Percentiles rank a stretch among this genome's conserved stretches.
phyloP scores from a whole-genome alignment of 768 basidiomycete species.

The Lentinula guzmanii region DNA sequence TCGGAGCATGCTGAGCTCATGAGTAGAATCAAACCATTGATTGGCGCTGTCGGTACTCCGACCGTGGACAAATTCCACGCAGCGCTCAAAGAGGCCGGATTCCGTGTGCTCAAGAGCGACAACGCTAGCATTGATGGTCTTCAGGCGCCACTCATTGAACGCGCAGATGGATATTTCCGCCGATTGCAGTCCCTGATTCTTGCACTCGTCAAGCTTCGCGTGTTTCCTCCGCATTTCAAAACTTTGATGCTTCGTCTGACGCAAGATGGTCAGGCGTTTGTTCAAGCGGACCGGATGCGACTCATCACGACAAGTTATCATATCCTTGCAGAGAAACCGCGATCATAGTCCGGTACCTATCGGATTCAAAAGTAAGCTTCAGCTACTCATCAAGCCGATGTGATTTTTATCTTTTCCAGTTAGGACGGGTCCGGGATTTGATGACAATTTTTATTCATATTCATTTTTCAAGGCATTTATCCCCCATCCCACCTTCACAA shows the following conservation, averaged over 20 bases:
- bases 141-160: slow-evolving; percentile 1
- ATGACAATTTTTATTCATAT: neutral
- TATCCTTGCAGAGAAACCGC: slow-evolving; percentile 1
- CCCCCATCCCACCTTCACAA: neutral
- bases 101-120: neutral
- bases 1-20: slow-evolving; percentile 3
- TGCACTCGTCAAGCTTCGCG: neutral
- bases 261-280: neutral
- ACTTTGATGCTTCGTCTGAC: neutral
- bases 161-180: slow-evolving; percentile 3
- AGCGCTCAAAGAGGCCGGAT: slow-evolving; percentile 1
- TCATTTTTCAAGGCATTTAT: neutral
- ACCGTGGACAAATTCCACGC: neutral
- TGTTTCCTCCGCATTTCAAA: slow-evolving; percentile 1
- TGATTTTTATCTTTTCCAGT: neutral
- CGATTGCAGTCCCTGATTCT: neutral
- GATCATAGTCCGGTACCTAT: neutral
- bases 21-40: slow-evolving; percentile 5
- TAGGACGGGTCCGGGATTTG: neutral
- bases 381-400: neutral
- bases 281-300: slow-evolving; percentile 1
- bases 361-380: neutral
- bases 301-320: slow-evolving; percentile 4
- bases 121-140: slow-evolving; percentile 1
- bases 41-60: slow-evolving; percentile 1